These are phyloP conservation scores for Quercus aquifolioides DNA, from an alignment of 306 rosid genomes.

Conservation along the genomic window DNA sequence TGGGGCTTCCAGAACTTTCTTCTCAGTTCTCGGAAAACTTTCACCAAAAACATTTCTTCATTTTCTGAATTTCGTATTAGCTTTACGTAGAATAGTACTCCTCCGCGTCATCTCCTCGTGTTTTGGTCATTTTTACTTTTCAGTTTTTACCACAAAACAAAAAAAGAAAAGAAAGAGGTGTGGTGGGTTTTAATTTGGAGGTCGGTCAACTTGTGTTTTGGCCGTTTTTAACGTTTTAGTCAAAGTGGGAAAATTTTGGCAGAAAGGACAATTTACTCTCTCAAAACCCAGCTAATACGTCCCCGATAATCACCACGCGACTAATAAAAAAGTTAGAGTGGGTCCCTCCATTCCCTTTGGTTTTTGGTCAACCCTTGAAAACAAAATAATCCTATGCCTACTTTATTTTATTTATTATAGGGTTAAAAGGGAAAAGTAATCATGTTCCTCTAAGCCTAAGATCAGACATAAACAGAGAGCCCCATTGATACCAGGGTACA, in stretches of 20 bases:
- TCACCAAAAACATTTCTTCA: neutral
- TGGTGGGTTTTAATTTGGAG: neutral
- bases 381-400: conserved; percentile 10
- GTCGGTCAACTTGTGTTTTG: conserved; percentile 10
- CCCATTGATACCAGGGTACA: neutral
- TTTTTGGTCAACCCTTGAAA: conserved; percentile 32
- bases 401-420: neutral
- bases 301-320: conserved; percentile 12
- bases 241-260: neutral
- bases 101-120: no score
- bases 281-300: neutral
- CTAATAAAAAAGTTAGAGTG: conserved; percentile 7
- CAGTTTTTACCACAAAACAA: no score
- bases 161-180: no score
- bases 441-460: neutral
- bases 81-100: no score
- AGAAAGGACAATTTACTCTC: neutral
- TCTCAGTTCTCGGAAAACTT: neutral
- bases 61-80: no score
- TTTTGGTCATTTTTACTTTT: no score
- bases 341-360: neutral
- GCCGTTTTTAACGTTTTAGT: neutral
- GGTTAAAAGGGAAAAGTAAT: neutral
- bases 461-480: no score
- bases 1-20: neutral